Evolutionary conservation across 164 flowering plant genomes (phyloP), one percentile per base, ranked within the genome.

Genomic region (Paratinospora sagittata): DNA sequence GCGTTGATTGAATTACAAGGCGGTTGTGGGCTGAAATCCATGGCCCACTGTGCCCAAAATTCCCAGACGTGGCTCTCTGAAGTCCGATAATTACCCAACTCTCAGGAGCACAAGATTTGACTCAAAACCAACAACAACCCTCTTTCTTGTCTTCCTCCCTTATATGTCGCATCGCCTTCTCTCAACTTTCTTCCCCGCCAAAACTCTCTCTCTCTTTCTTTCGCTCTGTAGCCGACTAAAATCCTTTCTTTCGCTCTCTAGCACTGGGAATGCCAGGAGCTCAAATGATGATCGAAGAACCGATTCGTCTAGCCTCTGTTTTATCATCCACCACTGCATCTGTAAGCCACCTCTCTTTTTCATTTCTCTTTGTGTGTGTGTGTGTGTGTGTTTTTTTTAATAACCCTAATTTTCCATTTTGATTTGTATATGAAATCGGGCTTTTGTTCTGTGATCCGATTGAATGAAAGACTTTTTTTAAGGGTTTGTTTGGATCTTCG

Each of bases 181-280:
- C 67, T 64, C 43, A n/a, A n/a, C n/a, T n/a, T n/a, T n/a, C n/a
- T n/a, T n/a, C n/a, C n/a, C n/a, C n/a, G n/a, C n/a, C n/a, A n/a
- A n/a, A n/a, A n/a, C n/a, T n/a, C n/a, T n/a, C n/a, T n/a, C n/a
- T n/a, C n/a, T n/a, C n/a, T n/a, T n/a, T n/a, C n/a, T n/a, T n/a
- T n/a, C n/a, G n/a, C n/a, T n/a, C n/a, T n/a, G n/a, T n/a, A n/a
- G n/a, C n/a, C n/a, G n/a, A n/a, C n/a, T 33, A 30, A 33, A 8
- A 27, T 0, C 5, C 66, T 39, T n/a, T 39, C 37, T 62, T 24
- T 43, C 55, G 37, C 63, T 57, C 41, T 30, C 73, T 45, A 36
- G 17, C 61, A 21, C n/a, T n/a, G 23, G 70, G 24, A 64, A 84
- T 84, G 87, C 84, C 82, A 71, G 84, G 81, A 65, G 82, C 76